Evolutionary conservation across 108 stramenopile species (phyloP).

Genomic region (Fragilaria crotonensis): DNA sequence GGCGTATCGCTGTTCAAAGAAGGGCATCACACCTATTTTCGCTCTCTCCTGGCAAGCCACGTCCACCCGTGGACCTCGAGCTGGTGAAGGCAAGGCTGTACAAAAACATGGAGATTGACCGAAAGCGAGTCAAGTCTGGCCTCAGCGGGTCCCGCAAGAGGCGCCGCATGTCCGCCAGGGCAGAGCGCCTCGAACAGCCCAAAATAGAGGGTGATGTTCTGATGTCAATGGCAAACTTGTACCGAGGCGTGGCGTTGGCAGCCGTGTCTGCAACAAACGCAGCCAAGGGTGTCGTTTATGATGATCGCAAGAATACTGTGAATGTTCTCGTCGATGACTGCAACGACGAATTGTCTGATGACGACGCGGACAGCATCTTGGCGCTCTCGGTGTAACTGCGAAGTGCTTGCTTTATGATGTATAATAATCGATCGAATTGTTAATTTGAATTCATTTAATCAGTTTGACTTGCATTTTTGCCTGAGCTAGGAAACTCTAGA

Average conservation of each 20-base stretch:
- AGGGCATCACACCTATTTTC: too few relatives aligned
- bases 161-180: neutral
- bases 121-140: neutral
- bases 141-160: neutral
- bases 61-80: neutral
- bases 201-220: neutral
- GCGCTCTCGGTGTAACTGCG: neutral
- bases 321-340: neutral
- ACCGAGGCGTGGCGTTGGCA: slow-evolving; percentile 3
- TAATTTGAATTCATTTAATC: too few relatives aligned
- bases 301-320: neutral
- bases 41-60: too few relatives aligned
- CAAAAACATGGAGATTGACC: neutral
- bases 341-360: neutral
- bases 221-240: slow-evolving; percentile 4
- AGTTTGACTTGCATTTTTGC: too few relatives aligned
- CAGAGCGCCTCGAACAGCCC: neutral
- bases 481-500: too few relatives aligned
- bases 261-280: slow-evolving; percentile 2
- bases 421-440: too few relatives aligned
- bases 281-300: neutral
- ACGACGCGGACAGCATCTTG: neutral
- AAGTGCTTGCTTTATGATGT: too few relatives aligned
- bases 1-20: too few relatives aligned
- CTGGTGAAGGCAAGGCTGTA: neutral